Conservation (phyloP, 176 grass and related monocot genomes). For the Alloteropsis semialata region DNA sequence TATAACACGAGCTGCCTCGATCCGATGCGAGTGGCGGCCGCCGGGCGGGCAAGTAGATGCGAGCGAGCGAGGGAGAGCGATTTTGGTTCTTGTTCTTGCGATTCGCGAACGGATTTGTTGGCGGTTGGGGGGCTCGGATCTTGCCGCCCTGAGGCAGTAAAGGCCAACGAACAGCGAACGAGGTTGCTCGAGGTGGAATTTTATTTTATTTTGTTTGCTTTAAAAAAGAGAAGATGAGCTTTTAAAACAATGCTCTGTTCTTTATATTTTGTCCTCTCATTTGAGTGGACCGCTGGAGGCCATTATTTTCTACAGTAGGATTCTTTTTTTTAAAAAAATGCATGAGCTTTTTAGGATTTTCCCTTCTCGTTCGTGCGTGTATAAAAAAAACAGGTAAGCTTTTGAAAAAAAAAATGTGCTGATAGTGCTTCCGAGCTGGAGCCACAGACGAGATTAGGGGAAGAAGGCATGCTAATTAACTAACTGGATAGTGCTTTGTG, state of each 20-base stretch:
- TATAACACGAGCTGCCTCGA: background rate
- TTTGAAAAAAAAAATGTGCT: background rate
- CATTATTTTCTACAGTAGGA: too few species aligned
- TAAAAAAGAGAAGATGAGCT: background rate
- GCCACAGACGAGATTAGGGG: too few species aligned
- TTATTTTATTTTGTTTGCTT: slow-evolving; percentile 1
- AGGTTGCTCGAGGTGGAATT: slow-evolving; percentile 36
- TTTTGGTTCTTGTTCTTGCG: slow-evolving; percentile 34
- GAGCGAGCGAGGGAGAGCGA: slow-evolving; percentile 9
- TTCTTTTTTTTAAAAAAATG: too few species aligned
- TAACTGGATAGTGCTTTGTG: background rate
- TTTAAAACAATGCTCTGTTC: background rate
- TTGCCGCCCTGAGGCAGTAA: slow-evolving; percentile 33
- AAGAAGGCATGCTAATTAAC: background rate
- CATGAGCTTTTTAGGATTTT: background rate
- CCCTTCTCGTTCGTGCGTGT: background rate
- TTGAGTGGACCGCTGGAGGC: slow-evolving; percentile 18
- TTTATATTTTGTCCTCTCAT: slow-evolving; percentile 20
- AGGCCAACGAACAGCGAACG: slow-evolving; percentile 34
- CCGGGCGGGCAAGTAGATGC: slow-evolving; percentile 32
- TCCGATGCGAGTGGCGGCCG: background rate
- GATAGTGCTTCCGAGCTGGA: background rate
- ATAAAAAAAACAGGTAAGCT: background rate
- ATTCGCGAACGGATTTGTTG: slow-evolving; percentile 9
- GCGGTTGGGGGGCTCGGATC: slow-evolving; percentile 24